A percentile compares a stretch with the other conserved stretches of the same genome.
These are phyloP conservation scores for Colletotrichum incanum DNA, from an alignment of 2,329 filamentous ascomycete species.

Conservation along the genomic window DNA sequence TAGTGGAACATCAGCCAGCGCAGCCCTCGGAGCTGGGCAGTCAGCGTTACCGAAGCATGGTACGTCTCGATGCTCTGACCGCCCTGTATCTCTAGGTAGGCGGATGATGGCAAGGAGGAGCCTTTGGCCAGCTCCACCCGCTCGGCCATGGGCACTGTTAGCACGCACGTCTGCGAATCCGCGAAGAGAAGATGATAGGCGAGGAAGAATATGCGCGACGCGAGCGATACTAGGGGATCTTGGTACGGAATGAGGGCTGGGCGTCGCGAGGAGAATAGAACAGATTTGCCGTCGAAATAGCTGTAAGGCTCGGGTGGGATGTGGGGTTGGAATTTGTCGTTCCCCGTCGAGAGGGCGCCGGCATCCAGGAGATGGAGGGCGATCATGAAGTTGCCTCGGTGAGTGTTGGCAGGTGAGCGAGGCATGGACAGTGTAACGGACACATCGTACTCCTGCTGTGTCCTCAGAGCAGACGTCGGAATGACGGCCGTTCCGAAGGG, in stretches of 20 bases:
- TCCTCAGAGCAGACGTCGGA: constrained; percentile 69
- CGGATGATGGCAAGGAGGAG: constrained; percentile 59
- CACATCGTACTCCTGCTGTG: constrained; percentile 88
- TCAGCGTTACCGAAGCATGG: constrained; percentile 76
- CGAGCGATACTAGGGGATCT: constrained; percentile 77
- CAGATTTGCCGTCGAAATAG: constrained; percentile 56
- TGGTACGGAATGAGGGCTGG: constrained; percentile 86
- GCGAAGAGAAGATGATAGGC: constrained; percentile 80
- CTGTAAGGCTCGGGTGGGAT: constrained; percentile 48
- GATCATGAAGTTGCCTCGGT: constrained; percentile 95
- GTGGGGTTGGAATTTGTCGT: constrained; percentile 41
- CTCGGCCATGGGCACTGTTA: constrained; percentile 83
- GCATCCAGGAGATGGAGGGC: constrained; percentile 78
- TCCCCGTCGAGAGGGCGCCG: constrained; percentile 48
- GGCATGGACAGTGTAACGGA: constrained; percentile 83
- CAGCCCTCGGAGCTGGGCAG: constrained; percentile 82
- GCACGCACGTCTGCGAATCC: constrained; percentile 72
- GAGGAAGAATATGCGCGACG: constrained; percentile 74
- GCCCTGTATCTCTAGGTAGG: constrained; percentile 78
- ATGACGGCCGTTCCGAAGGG: constrained; percentile 68
- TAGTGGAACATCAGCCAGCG: constrained; percentile 91
- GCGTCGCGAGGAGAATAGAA: constrained; percentile 77
- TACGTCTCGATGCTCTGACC: constrained; percentile 84
- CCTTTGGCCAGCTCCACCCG: constrained; percentile 72
- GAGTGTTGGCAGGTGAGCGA: constrained; percentile 81